Conservation (phyloP, 495 filamentous ascomycete species). For the Bacidia rubella region DNA sequence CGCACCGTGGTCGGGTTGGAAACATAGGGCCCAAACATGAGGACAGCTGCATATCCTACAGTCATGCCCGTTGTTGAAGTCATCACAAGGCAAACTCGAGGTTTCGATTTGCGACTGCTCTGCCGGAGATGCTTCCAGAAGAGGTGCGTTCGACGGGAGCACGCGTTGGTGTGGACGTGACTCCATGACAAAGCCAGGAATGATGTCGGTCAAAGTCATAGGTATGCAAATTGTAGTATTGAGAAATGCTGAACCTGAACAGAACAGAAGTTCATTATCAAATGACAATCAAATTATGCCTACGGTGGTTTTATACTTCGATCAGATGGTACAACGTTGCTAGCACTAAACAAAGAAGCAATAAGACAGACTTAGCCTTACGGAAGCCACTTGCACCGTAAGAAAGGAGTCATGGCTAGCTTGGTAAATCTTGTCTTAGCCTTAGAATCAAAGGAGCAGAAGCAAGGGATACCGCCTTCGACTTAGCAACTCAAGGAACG, state of each 20-base stretch:
- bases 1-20: slow-evolving; percentile 6
- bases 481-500: slow-evolving; percentile 9
- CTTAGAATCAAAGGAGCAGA: not conserved
- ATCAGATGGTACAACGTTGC: not conserved
- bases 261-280: not conserved
- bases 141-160: slow-evolving; percentile 29
- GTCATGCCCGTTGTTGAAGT: slow-evolving; percentile 8
- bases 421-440: slow-evolving; percentile 8
- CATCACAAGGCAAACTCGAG: not conserved
- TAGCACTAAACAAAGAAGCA: not conserved
- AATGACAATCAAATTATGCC: not conserved
- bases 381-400: not conserved
- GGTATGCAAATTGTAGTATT: slow-evolving; percentile 8
- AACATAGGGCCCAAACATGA: slow-evolving; percentile 3
- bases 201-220: slow-evolving; percentile 1
- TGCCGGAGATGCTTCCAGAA: not conserved
- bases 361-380: not conserved
- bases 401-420: not conserved
- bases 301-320: not conserved
- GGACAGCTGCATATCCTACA: not conserved
- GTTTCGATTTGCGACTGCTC: slow-evolving; percentile 5
- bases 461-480: slow-evolving; percentile 18
- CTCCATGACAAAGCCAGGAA: slow-evolving; percentile 14
- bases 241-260: not conserved
- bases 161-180: slow-evolving; percentile 20